Base-by-base conservation (phyloP, 495 filamentous ascomycete genomes). In the Talaromyces nanjingensis region DNA sequence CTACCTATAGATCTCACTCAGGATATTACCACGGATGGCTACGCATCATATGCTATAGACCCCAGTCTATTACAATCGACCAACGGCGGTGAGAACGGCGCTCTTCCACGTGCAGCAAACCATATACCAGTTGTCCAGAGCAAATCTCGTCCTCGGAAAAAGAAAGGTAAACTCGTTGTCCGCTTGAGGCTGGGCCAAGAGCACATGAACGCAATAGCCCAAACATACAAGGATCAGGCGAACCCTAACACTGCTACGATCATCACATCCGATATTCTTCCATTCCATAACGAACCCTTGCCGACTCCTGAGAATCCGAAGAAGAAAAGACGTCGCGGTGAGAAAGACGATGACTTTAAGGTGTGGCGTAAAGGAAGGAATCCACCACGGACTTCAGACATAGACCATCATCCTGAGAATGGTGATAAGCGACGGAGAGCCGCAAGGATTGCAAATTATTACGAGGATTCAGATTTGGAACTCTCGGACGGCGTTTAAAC, bases 261-360 rank as follows among this genome's bases (percentile, higher is more conserved):
- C 16, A 54, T 62, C 24, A 42, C n/a, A 22, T 54, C 60, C 12
- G 60, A 62, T 24, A 3, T 62, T 24, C 14, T 62, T 16, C 8
- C 60, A 20, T 62, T 54, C 24, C 45, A 62, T 6, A 24, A 29
- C n/a, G 20, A 54, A n/a, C 27, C 59, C 12, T 7, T 27, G 22
- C n/a, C 47, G 25, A 33, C 39, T 34, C 42, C 42, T 16, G 39
- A 62, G 3, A 54, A 33, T 11, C 0, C 18, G 7, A 62, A 39
- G 47, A 62, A 27, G 22, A 62, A 22, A 24, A 62, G 45, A 8
- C 45, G 60, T 54, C 60, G 60, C 12, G 60, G 60, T 12, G 60
- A 62, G 27, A 62, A 62, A 16, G 60, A 62, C 7, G 45, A 31
- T n/a, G 60, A 62, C 11, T 62, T 31, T 12, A 62, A 54, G 8